Conservation (phyloP, 371 early-diverging fungal genomes). For the Chytridium lagenaria region DNA sequence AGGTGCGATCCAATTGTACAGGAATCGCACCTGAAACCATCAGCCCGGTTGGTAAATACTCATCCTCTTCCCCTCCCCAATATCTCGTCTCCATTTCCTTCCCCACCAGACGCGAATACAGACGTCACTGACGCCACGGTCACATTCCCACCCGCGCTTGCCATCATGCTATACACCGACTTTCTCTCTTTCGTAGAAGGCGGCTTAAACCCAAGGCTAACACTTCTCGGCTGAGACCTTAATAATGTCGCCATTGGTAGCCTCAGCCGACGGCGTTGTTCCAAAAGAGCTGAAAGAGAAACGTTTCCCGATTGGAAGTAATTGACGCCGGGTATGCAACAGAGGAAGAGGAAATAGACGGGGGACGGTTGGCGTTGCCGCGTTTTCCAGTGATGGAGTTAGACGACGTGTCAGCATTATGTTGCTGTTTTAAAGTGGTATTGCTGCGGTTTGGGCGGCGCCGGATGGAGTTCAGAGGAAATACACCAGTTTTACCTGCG, state of each 20-base stretch:
- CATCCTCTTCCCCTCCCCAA: too few relatives aligned
- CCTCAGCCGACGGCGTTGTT: slow-evolving; percentile 13
- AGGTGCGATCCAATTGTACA: not conserved
- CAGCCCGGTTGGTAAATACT: not conserved
- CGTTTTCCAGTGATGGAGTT: too few relatives aligned
- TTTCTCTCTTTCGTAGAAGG: not conserved
- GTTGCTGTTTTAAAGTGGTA: not conserved
- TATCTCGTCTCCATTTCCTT: not conserved
- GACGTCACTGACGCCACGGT: not conserved
- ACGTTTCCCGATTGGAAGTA: not conserved
- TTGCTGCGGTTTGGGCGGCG: not conserved
- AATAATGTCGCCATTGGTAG: not conserved
- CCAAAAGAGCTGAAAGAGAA: not conserved
- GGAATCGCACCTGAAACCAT: slow-evolving; percentile 4
- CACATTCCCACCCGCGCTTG: not conserved
- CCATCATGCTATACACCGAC: not conserved
- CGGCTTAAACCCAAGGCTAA: slow-evolving; percentile 5
- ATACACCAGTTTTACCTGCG: not conserved
- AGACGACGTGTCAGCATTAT: not conserved
- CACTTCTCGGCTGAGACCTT: slow-evolving; percentile 1
- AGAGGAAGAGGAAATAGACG: not conserved
- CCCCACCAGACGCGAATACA: not conserved
- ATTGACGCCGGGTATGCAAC: not conserved
- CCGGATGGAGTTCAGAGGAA: slow-evolving; percentile 9
- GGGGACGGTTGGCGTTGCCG: not conserved